phyloP scores from a whole-genome alignment of 345 rosid species.

The Aethionema arabicum region DNA sequence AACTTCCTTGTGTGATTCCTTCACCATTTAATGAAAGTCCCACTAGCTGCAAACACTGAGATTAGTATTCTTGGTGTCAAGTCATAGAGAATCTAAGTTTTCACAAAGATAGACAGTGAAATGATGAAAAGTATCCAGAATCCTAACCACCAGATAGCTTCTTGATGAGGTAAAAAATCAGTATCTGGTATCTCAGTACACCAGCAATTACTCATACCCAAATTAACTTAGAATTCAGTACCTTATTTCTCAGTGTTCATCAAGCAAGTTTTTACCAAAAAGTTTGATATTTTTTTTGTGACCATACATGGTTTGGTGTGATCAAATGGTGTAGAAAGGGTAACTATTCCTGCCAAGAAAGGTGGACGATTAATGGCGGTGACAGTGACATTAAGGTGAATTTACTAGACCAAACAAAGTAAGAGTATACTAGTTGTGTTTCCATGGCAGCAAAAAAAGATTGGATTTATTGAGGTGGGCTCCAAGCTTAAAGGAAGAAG shows the following conservation, averaged over 20 bases:
- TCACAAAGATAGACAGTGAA: constrained; percentile 28
- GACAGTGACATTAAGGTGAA: constrained; percentile 39
- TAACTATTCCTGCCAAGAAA: constrained; percentile 37
- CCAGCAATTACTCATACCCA: too few relatives aligned
- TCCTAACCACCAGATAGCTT: constrained; percentile 21
- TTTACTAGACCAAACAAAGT: constrained; percentile 32
- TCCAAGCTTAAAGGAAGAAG: constrained; percentile 35
- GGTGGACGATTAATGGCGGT: constrained; percentile 34
- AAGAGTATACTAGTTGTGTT: constrained; percentile 32
- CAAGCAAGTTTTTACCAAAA: constrained; percentile 11
- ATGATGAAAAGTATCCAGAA: constrained; percentile 26
- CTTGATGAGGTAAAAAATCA: constrained; percentile 15
- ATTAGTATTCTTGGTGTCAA: constrained; percentile 14
- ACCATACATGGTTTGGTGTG: constrained; percentile 18
- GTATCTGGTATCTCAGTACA: too few relatives aligned
- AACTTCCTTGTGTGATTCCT: constrained; percentile 34
- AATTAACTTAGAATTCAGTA: not conserved
- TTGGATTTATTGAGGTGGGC: constrained; percentile 43
- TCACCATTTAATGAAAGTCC: constrained; percentile 38
- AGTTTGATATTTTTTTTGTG: not conserved
- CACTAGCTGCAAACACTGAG: constrained; percentile 28
- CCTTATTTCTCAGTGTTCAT: not conserved
- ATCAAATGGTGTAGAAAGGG: constrained; percentile 26
- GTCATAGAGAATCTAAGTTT: constrained; percentile 26
- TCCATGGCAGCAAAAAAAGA: constrained; percentile 33